A percentile compares a stretch with the other conserved stretches of the same genome.
phyloP scores from a whole-genome alignment of 306 rosid genomes.

The Bauhinia variegata region DNA sequence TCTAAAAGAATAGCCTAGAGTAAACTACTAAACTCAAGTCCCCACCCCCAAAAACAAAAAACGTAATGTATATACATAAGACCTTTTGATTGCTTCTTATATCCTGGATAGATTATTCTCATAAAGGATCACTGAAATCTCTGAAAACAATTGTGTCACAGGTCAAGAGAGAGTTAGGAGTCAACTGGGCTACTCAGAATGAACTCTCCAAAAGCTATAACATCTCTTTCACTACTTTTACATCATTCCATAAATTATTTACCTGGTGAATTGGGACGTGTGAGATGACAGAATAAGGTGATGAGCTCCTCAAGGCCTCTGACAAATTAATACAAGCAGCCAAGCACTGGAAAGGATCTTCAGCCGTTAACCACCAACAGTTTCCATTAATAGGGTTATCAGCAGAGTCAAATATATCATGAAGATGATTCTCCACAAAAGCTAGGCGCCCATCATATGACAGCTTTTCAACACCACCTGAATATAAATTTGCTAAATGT shows the following conservation, averaged over 20 bases:
- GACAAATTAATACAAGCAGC: constrained; percentile 86
- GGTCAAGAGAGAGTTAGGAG: neutral
- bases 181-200: constrained; percentile 6
- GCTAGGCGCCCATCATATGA: constrained; percentile 72
- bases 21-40: constrained; percentile 10
- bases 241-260: constrained; percentile 30
- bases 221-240: neutral
- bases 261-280: constrained; percentile 90
- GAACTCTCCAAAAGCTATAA: constrained; percentile 22
- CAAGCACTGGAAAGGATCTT: constrained; percentile 89
- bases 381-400: constrained; percentile 71
- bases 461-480: constrained; percentile 79
- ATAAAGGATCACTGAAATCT: constrained; percentile 20
- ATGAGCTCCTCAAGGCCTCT: constrained; percentile 75
- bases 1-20: no score
- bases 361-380: constrained; percentile 88
- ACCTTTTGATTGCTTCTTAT: neutral
- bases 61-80: no score
- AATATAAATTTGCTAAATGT: constrained; percentile 74
- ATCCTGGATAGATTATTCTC: constrained; percentile 1
- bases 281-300: constrained; percentile 73
- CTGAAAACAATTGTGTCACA: neutral
- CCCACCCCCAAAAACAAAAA: no score
- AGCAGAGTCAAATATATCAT: constrained; percentile 79
- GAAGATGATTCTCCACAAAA: constrained; percentile 73